Evolutionary conservation across 2,329 filamentous ascomycete genomes (phyloP).

Genomic region (Calonectria hongkongensis): DNA sequence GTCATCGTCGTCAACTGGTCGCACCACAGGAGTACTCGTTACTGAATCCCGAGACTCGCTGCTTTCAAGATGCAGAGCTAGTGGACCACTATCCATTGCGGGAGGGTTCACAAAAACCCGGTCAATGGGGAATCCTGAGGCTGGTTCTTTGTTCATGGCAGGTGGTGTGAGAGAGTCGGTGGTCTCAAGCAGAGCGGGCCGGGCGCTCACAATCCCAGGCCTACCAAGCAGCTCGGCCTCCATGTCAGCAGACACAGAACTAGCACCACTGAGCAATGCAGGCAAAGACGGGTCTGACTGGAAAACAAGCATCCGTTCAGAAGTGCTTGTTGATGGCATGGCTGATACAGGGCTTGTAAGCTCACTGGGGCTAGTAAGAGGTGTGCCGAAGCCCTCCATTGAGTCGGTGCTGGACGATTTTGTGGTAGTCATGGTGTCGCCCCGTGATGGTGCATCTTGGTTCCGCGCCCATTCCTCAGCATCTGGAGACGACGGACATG

Average conservation of each 20-base stretch:
- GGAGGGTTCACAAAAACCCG: slow-evolving; percentile 59
- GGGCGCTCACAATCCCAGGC: slow-evolving; percentile 66
- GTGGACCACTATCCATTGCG: slow-evolving; percentile 58
- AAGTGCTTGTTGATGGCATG: slow-evolving; percentile 62
- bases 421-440: slow-evolving; percentile 65
- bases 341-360: slow-evolving; percentile 69
- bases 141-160: slow-evolving; percentile 68
- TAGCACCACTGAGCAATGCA: slow-evolving; percentile 77
- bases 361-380: slow-evolving; percentile 74
- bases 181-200: slow-evolving; percentile 68
- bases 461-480: slow-evolving; percentile 61
- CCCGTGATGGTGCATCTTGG: slow-evolving; percentile 60
- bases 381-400: slow-evolving; percentile 68
- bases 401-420: slow-evolving; percentile 73
- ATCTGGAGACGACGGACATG: slow-evolving; percentile 69
- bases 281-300: slow-evolving; percentile 79
- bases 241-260: slow-evolving; percentile 77
- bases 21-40: slow-evolving; percentile 54
- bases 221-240: slow-evolving; percentile 76
- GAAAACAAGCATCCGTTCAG: slow-evolving; percentile 71
- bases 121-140: slow-evolving; percentile 68
- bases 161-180: slow-evolving; percentile 74
- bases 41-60: slow-evolving; percentile 47
- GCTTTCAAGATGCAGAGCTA: slow-evolving; percentile 56
- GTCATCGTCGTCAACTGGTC: slow-evolving; percentile 64